Conservation (phyloP, 148 eudicot species). For the Rhododendron ovatum region DNA sequence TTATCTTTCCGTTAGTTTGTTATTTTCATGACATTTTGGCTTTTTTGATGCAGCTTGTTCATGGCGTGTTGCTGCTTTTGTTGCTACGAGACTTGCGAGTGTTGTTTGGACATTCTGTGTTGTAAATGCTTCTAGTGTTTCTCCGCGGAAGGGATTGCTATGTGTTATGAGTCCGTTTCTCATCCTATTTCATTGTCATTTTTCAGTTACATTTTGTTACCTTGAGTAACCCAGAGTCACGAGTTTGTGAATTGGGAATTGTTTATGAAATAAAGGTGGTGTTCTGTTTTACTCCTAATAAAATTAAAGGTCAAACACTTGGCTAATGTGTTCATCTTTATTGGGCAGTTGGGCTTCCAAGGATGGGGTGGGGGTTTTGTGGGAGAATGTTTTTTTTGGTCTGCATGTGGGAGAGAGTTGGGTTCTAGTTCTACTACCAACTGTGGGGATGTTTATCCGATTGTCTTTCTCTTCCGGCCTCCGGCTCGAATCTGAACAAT, state of each 20-base stretch:
- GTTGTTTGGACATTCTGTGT: conserved; percentile 26
- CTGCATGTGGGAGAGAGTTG: not conserved
- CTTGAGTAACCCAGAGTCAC: not conserved
- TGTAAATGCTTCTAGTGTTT: not conserved
- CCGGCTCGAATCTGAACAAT: not conserved
- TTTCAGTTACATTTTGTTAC: not conserved
- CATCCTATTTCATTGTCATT: not conserved
- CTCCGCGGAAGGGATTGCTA: not conserved
- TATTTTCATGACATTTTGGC: not conserved
- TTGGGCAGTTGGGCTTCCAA: not conserved
- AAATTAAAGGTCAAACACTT: not conserved
- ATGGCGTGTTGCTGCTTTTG: conserved; percentile 32
- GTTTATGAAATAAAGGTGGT: not conserved
- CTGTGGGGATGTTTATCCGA: no score
- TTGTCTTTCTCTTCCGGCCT: not conserved
- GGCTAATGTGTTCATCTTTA: not conserved
- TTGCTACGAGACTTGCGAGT: conserved; percentile 37
- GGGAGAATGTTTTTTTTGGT: not conserved
- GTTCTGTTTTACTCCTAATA: not conserved
- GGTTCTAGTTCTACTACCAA: not conserved
- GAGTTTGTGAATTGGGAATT: not conserved
- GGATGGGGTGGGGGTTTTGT: not conserved
- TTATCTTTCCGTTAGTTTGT: not conserved
- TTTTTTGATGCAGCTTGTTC: conserved; percentile 23
- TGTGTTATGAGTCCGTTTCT: not conserved